Evolutionary conservation across 768 basidiomycete genomes (phyloP).

Genomic region (Tricholoma terreum): DNA sequence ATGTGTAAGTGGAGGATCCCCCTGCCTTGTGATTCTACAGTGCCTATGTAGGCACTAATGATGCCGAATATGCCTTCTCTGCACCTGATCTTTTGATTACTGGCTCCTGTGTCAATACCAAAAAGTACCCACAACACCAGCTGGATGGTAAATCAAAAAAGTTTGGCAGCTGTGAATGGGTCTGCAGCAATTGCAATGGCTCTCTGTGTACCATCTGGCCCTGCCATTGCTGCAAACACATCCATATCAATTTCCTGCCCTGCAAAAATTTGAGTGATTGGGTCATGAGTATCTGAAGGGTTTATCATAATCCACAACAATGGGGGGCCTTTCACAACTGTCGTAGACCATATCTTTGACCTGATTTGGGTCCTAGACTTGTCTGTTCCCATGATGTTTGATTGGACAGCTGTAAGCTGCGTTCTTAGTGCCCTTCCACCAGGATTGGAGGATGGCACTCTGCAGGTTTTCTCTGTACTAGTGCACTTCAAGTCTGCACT

Average conservation of each 20-base stretch:
- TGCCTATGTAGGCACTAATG: constrained; percentile 32
- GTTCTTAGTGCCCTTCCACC: background rate
- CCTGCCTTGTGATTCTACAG: constrained; percentile 39
- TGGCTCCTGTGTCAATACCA: constrained; percentile 20
- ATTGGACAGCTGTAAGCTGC: background rate
- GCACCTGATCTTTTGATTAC: constrained; percentile 2
- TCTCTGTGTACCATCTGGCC: no score
- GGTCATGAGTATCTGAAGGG: constrained; percentile 29
- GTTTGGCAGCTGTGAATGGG: no score
- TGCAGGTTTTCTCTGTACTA: background rate
- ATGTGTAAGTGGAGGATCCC: constrained; percentile 41
- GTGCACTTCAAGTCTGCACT: background rate
- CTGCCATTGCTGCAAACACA: no score
- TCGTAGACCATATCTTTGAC: background rate
- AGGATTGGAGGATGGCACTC: background rate
- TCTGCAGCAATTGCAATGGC: no score
- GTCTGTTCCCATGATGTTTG: background rate
- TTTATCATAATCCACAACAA: constrained; percentile 36
- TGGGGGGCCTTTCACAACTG: constrained; percentile 15
- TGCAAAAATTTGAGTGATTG: constrained; percentile 34
- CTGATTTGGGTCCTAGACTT: background rate
- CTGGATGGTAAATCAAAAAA: constrained; percentile 35
- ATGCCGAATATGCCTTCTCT: constrained; percentile 32
- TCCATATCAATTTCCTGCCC: constrained; percentile 37
- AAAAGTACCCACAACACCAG: constrained; percentile 31